Evolutionary conservation across 1,284 basidiomycete species (phyloP), one percentile per base, ranked within the genome.

Genomic region (Ganoderma boninense): DNA sequence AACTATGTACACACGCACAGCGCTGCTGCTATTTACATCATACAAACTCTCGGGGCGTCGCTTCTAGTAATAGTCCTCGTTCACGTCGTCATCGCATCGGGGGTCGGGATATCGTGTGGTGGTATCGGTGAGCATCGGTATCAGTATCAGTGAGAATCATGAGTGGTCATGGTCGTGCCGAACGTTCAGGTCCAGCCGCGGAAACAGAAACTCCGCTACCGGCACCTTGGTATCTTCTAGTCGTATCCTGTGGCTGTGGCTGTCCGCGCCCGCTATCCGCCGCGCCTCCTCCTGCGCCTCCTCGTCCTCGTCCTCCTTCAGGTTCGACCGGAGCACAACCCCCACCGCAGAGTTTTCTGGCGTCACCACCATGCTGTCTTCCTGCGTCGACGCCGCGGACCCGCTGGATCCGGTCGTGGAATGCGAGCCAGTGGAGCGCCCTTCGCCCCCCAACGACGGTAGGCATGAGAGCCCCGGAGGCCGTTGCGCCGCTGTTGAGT

Each of bases 291-390:
- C 46, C 46, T 67, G 29, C 42, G 40, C 49, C 35, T 67, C 26
- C 20, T 61, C 49, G 16, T 38, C 38, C 38, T 38, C 29, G 29
- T 32, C 38, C 38, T 38, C 38, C 7, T 38, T 38, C 38, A 38
- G 38, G 38, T 38, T 38, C 38, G 38, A 38, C 38, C 29, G 44
- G 13, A 60, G 11, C 42, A 23, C 61, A 8, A 49, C 43, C n/a
- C 66, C 40, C 16, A 42, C 44, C 8, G 40, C 56, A 7, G 67
- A 64, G 16, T 56, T 29, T 43, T 64, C 67, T 8, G 67, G 67
- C 0, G 67, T 68, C 14, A 64, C 62, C 26, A 68, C 46, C 62
- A 68, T 40, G 42, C 67, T 68, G 44, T 62, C 49, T 23, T 63
- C 63, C 23, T 54, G 57, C 5, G 67, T 59, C 7, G 67, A 68